Base-by-base conservation (phyloP, 306 rosid genomes). In the Vigna reflexopilosa region DNA sequence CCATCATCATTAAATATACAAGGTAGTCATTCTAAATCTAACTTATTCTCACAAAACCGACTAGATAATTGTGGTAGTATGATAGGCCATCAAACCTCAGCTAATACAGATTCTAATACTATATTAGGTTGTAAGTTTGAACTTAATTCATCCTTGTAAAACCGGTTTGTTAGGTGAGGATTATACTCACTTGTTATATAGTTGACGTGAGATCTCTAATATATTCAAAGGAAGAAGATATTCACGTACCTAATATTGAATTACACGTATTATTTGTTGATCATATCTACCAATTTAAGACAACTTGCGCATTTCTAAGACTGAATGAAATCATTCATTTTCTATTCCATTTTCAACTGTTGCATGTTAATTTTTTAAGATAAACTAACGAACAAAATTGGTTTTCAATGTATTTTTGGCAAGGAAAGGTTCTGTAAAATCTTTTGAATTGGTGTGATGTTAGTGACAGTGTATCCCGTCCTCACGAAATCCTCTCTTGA, bases 301-400 rank as follows among this genome's bases (percentile, higher is more conserved):
- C 42, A 72, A 56, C 24, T 14, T 73, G 14, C 26, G 47, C 17
- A 55, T 14, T 42, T 73, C 6, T 24, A 56, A 55, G 54, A 44
- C 44, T 57, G 63, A 59, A 74, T 61, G 70, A 61, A 45, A 32
- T 45, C 7, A 59, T 75, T 30, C 12, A 26, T 62, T 62, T 32
- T 62, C 15, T 10, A 62, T 62, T 32, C 22, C 47, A 58, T 74
- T 59, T 58, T 59, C 30, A 5, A 20, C 11, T 28, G 13, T 58
- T 44, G 42, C 48, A 26, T 73, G 56, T 42, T 40, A 58, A 58
- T 9, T 26, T 44, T 34, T 15, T 16, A 73, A 26, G 30, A 57
- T 24, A 73, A 40, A 57, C 56, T 3, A 28, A 44, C 47, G 69
- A 42, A 59, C 17, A 16, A 8, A 58, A 59, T 26, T 59, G 47